phyloP scores from a whole-genome alignment of 257 asterid species.

The Solanum clarkiae region DNA sequence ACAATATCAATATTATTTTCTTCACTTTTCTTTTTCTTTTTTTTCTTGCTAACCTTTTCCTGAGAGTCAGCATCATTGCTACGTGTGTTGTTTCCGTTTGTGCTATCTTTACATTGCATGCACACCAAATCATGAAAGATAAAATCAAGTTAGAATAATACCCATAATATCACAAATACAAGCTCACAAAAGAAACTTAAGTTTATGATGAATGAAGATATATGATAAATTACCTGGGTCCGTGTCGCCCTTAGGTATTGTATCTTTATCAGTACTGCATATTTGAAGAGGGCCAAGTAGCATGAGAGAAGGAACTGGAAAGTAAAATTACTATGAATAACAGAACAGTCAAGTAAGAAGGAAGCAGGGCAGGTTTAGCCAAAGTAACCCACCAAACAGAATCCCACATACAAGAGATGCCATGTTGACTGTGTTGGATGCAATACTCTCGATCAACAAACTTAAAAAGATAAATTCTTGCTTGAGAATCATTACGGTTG shows the following conservation, averaged over 20 bases:
- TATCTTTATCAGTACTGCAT: constrained; percentile 29
- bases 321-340: background rate
- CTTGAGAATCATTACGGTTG: background rate
- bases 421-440: background rate
- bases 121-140: background rate
- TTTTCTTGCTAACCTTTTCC: constrained; percentile 26
- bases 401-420: background rate
- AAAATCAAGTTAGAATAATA: background rate
- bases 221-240: constrained; percentile 26
- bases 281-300: constrained; percentile 10
- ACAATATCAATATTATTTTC: background rate
- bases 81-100: constrained; percentile 8
- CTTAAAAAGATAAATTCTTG: background rate
- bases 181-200: background rate
- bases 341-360: background rate
- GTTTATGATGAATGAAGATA: background rate
- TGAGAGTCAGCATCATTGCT: constrained; percentile 9
- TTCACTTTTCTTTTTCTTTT: constrained; percentile 33
- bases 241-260: constrained; percentile 7
- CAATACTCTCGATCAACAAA: background rate
- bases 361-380: background rate
- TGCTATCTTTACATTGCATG: constrained; percentile 5
- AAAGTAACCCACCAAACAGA: background rate
- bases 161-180: background rate
- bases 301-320: constrained; percentile 11